Base-by-base conservation (phyloP, 2,329 filamentous ascomycete genomes). In the Pseudogymnoascus sp. region DNA sequence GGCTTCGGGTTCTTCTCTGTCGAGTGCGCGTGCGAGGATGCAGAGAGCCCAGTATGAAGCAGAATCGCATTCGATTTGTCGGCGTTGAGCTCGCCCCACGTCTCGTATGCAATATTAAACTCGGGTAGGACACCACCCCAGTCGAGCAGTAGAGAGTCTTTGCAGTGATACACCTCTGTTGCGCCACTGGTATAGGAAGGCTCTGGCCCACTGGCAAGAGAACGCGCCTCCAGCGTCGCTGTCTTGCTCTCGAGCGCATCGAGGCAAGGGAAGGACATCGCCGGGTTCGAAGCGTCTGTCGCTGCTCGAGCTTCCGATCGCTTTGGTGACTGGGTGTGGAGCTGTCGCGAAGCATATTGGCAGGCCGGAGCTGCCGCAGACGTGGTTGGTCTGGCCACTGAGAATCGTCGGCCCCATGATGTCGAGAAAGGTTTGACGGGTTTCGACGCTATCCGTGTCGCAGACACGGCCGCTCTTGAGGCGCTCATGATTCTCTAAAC, bases 1-100 rank as follows among this genome's bases (percentile, higher is more conserved):
- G 92, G 88, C 73, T 92, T 89, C 0, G 90, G 83, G 73, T 99
- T 99, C 8, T 80, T 78, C 59, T 84, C 81, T n/a, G 93, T 97
- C 62, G 92, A 97, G 71, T 92, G 92, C 1, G 94, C 94, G 76
- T 99, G 94, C 62, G 92, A 97, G 6, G 92, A 97, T n/a, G 94
- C 94, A 0, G 92, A 97, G 4, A 99, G 81, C 7, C 94, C 94
- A 0, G 94, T 99, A 73, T 97, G 92, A 2, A 99, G 77, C 7
- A 99, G 81, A 64, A 99, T 94, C 3, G 87, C 92, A 73, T 99
- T 99, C 71, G 85, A 90, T 74, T 83, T 88, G 74, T 92, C 86
- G 16, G 80, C 76, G 70, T 96, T 96, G 72, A 96, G 77, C 35
- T 77, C 77, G 2, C 93, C 93, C 93, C 93, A 97, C 0, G 90